Conservation (phyloP, 169 alveolate species). For the Cryptosporidium xiaoi region DNA sequence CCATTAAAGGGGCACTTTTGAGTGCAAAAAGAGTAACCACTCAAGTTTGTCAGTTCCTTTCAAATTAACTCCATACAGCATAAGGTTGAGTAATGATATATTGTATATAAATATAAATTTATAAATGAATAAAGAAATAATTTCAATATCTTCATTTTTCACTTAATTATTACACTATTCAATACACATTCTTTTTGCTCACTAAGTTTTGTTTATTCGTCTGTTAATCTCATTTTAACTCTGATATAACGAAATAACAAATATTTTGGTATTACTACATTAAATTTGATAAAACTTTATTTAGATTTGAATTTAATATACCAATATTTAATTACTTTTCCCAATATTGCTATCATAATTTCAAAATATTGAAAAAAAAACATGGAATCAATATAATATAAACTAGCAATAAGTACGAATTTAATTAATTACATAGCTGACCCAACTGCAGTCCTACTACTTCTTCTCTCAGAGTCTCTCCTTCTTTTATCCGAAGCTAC, state of each 20-base stretch:
- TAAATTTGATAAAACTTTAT: too few species aligned
- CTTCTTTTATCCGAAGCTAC: constrained; percentile 62
- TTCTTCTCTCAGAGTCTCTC: constrained; percentile 66
- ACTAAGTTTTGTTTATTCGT: neutral
- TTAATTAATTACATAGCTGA: constrained; percentile 1
- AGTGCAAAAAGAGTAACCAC: constrained; percentile 71
- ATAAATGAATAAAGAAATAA: neutral
- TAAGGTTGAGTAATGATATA: neutral
- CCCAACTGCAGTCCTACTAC: constrained; percentile 21
- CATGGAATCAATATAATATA: too few species aligned
- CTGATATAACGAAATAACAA: too few species aligned
- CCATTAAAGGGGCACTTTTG: constrained; percentile 64
- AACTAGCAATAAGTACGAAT: neutral
- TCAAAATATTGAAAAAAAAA: too few species aligned
- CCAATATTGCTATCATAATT: too few species aligned
- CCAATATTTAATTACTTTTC: too few species aligned
- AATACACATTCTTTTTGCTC: neutral
- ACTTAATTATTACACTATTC: neutral
- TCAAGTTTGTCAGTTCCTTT: constrained; percentile 41
- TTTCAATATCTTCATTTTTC: neutral
- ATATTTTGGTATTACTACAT: too few species aligned
- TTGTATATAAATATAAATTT: neutral
- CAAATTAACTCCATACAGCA: neutral
- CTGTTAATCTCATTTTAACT: too few species aligned
- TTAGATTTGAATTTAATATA: too few species aligned